phyloP scores from a whole-genome alignment of 768 basidiomycete genomes.

The Boletus insuetus region DNA sequence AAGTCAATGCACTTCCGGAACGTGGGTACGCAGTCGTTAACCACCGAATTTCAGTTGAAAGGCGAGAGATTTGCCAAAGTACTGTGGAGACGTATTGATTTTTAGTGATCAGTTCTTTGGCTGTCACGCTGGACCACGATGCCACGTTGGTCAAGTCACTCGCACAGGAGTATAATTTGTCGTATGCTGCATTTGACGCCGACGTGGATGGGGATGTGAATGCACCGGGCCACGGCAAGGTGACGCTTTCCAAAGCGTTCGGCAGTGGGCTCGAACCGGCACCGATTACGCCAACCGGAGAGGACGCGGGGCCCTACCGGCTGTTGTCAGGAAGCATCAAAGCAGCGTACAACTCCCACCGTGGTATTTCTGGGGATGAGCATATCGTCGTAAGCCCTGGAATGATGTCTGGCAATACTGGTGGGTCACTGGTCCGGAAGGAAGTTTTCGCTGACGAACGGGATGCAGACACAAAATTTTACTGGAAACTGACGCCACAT shows the following conservation, averaged over 20 bases:
- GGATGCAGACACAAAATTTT: conserved; percentile 41
- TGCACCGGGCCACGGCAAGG: conserved; percentile 40
- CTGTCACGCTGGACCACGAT: conserved; percentile 44
- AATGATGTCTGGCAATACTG: conserved; percentile 59
- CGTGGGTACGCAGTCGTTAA: conserved; percentile 66
- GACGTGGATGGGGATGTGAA: conserved; percentile 31
- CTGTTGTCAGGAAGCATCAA: conserved; percentile 66
- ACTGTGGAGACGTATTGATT: background rate
- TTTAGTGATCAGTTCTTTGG: conserved; percentile 32
- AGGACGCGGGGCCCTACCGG: conserved; percentile 37
- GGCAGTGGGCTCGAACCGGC: conserved; percentile 58
- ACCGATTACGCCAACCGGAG: conserved; percentile 50
- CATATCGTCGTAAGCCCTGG: conserved; percentile 45
- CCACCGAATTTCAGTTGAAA: conserved; percentile 64
- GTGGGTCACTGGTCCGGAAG: conserved; percentile 8
- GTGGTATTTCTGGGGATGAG: conserved; percentile 34
- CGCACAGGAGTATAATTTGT: conserved; percentile 53
- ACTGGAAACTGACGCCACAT: conserved; percentile 47
- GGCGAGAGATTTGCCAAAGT: conserved; percentile 32
- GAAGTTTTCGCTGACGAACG: background rate
- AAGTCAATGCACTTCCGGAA: conserved; percentile 80
- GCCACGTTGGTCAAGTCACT: conserved; percentile 41
- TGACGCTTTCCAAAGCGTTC: conserved; percentile 51
- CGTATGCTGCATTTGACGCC: conserved; percentile 56
- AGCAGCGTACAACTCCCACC: conserved; percentile 53